Conservation (phyloP, 495 filamentous ascomycete species). For the Aspergillus sclerotiicarbonarius region DNA sequence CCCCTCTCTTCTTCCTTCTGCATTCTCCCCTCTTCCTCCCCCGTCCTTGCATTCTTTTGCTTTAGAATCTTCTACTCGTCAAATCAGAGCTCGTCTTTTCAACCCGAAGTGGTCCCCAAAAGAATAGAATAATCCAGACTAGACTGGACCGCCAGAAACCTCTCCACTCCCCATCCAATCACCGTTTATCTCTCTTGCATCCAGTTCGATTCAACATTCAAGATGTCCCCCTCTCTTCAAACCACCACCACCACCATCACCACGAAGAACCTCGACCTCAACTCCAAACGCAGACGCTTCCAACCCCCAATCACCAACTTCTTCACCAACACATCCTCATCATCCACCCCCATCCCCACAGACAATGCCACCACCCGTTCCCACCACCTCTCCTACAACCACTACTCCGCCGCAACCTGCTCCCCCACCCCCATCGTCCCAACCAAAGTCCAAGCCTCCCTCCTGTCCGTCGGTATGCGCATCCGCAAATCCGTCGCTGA, state of each 20-base stretch:
- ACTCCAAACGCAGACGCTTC: conserved; percentile 46
- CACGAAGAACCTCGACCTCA: conserved; percentile 19
- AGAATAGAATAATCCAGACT: neutral
- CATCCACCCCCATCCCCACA: conserved; percentile 16
- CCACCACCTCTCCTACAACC: conserved; percentile 33
- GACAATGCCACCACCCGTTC: conserved; percentile 13
- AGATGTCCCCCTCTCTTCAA: conserved; percentile 5
- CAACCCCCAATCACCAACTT: conserved; percentile 48
- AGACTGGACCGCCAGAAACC: neutral
- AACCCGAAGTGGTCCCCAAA: neutral
- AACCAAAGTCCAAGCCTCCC: conserved; percentile 65
- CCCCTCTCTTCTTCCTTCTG: conserved; percentile 14
- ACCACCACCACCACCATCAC: conserved; percentile 3
- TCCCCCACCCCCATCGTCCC: conserved; percentile 53
- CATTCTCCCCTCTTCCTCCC: conserved; percentile 11
- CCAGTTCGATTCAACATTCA: neutral
- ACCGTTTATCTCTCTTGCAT: neutral
- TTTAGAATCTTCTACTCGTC: neutral
- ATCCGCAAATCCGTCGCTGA: conserved; percentile 88
- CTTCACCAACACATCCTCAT: conserved; percentile 19
- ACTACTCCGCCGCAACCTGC: conserved; percentile 44
- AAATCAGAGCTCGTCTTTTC: neutral
- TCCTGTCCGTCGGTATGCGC: conserved; percentile 88
- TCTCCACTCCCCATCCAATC: neutral
- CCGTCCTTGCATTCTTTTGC: conserved; percentile 9